Conservation (phyloP, 2,329 filamentous ascomycete genomes). For the Cryphonectria parasitica region DNA sequence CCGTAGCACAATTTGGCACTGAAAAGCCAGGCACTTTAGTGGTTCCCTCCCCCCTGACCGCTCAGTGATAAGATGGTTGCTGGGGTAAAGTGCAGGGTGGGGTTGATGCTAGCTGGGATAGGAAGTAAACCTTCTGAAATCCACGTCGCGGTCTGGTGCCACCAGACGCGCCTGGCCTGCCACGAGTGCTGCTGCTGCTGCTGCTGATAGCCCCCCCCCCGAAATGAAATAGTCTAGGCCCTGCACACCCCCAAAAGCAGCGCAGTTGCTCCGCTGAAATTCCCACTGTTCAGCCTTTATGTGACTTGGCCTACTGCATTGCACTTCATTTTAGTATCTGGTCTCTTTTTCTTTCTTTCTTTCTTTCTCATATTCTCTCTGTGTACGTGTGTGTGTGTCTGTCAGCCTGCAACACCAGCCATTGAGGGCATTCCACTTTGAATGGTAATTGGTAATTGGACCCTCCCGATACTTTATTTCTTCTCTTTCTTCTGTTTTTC, state of each 20-base stretch:
- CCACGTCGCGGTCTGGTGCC: conserved; percentile 19
- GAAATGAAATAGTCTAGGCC: not conserved
- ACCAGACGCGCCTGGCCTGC: conserved; percentile 19
- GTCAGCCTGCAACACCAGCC: not conserved
- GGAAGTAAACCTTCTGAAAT: conserved; percentile 15
- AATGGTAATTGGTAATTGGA: not conserved
- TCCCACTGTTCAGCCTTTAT: not conserved
- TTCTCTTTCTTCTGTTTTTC: not conserved
- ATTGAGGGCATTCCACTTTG: not conserved
- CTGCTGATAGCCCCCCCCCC: not conserved
- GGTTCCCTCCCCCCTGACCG: not conserved
- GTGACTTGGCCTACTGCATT: not conserved
- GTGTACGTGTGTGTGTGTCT: not conserved
- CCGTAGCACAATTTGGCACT: not conserved
- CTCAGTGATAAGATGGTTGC: conserved; percentile 13
- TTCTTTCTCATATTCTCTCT: not conserved
- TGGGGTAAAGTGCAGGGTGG: conserved; percentile 4
- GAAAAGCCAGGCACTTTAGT: not conserved
- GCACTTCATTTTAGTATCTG: not conserved
- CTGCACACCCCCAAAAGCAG: not conserved
- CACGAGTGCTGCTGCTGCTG: not conserved
- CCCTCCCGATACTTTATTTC: not conserved
- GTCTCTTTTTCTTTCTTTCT: not conserved
- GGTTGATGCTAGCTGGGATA: not conserved
- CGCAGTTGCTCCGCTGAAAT: conserved; percentile 1